Base-by-base conservation (phyloP, 2,329 filamentous ascomycete species). In the Thelonectria blattea region DNA sequence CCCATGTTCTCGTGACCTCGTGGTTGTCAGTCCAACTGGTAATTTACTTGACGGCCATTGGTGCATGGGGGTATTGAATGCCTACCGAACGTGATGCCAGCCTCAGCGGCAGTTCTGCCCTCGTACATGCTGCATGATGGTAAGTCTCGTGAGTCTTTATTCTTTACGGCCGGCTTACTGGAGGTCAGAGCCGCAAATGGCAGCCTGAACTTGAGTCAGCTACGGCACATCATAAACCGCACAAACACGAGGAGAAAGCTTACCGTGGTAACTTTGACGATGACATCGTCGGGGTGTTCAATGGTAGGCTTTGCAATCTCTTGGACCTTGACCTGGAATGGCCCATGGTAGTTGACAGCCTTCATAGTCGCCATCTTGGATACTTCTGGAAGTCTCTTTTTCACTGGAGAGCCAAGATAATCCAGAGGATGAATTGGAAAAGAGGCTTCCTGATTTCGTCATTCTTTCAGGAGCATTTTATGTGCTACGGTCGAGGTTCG, bases 231-330 rank as follows among this genome's bases (percentile, higher is more conserved):
- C 2, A 10, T 30, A 2, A 8, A 11, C 27, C 32, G 10, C 5
- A 11, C 6, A 14, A 12, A 2, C 1, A 20, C 15, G 18, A 39
- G 41, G 24, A 32, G 27, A 24, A 12, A 52, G 54, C 83, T 78
- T 52, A 85, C 83, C 7, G 86, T 90, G 1, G 87, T 88, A 37
- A 89, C 84, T 68, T 87, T 88, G 72, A 89, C 83, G 60, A 88
- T 85, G 34, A 82, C 80, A 76, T 89, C 86, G 74, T 89, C 85
- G 2, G 86, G 85, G 73, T 88, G 86, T 69, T 88, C 76, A 20
- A 90, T 77, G 68, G 80, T 82, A 1, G 87, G 87, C 47, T 80
- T 70, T 24, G 83, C 80, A 8, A 87, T 81, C 22, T 89, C 83
- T 67, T 86, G 82, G 51, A 90, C 82, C n/a, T 82, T 82, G 61